These are phyloP conservation scores for Mangifera indica DNA, from an alignment of 345 rosid genomes.

Conservation along the genomic window DNA sequence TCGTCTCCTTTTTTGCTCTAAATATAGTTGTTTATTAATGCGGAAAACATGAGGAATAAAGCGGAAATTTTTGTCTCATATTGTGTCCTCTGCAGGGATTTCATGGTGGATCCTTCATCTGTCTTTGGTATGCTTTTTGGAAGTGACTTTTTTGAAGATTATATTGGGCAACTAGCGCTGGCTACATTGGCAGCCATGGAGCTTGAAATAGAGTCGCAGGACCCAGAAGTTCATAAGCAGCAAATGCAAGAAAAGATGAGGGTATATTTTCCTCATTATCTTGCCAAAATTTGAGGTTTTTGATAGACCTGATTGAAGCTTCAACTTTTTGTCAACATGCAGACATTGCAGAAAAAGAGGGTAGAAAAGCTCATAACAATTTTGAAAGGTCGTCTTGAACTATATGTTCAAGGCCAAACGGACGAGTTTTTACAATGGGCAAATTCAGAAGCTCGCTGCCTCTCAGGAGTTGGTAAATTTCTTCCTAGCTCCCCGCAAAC, in stretches of 20 bases:
- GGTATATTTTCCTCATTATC: slow-evolving; percentile 30
- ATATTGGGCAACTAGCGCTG: slow-evolving; percentile 83
- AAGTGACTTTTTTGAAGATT: slow-evolving; percentile 88
- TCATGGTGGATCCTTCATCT: slow-evolving; percentile 86
- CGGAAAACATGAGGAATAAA: not conserved
- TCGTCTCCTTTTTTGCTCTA: not conserved
- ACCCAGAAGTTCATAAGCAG: slow-evolving; percentile 43
- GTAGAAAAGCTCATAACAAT: slow-evolving; percentile 57
- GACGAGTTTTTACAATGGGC: slow-evolving; percentile 75
- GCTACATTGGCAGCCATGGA: slow-evolving; percentile 60
- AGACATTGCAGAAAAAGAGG: slow-evolving; percentile 79
- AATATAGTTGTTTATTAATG: not conserved
- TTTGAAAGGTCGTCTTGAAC: slow-evolving; percentile 64
- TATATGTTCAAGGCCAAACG: slow-evolving; percentile 61
- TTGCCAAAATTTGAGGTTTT: slow-evolving; percentile 3
- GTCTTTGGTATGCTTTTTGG: slow-evolving; percentile 96
- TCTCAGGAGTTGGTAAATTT: slow-evolving; percentile 69
- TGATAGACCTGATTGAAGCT: not conserved
- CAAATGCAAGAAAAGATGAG: slow-evolving; percentile 67
- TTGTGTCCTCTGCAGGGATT: slow-evolving; percentile 47
- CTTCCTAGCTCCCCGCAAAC: slow-evolving; percentile 2
- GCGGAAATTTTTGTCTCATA: not conserved
- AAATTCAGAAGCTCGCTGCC: slow-evolving; percentile 67
- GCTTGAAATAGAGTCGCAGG: slow-evolving; percentile 50
- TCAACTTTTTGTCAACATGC: slow-evolving; percentile 10